phyloP scores from a whole-genome alignment of 208 protist species.

The Wallacemonas rigidus region DNA sequence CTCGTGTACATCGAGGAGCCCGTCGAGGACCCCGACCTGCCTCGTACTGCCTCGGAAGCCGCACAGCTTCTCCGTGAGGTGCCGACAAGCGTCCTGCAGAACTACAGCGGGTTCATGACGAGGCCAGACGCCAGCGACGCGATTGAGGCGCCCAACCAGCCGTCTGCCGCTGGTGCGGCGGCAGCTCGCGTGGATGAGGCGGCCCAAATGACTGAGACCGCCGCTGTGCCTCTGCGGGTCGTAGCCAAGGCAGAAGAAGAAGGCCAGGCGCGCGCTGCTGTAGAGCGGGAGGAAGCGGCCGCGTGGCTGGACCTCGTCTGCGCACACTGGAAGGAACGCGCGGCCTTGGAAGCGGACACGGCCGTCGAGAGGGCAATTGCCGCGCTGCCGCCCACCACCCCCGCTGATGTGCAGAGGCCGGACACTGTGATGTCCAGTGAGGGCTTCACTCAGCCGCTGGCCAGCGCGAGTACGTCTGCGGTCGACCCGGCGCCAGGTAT shows the following conservation, averaged over 20 bases:
- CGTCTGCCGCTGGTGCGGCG: neutral
- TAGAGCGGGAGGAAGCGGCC: conserved; percentile 1
- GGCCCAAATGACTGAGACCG: neutral
- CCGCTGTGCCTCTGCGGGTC: neutral
- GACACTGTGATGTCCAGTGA: neutral
- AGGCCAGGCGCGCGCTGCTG: neutral
- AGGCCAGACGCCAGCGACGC: neutral
- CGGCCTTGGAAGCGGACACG: neutral
- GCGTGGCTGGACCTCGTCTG: conserved; percentile 4
- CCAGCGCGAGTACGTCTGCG: neutral
- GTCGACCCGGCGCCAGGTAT: neutral
- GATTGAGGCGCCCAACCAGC: neutral
- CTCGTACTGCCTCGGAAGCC: neutral
- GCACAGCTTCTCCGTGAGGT: conserved; percentile 8
- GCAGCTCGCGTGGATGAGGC: neutral
- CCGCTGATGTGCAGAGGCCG: neutral
- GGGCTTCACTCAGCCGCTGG: neutral
- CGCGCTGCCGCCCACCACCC: neutral
- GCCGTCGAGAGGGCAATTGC: too few relatives aligned
- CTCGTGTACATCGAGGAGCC: neutral
- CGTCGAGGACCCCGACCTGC: neutral
- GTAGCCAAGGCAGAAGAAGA: conserved; percentile 4
- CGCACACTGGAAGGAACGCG: conserved; percentile 2
- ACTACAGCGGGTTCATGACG: conserved; percentile 1
- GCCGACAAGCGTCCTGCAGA: neutral